Conservation (phyloP, 2,329 filamentous ascomycete species). For the Pezicula neosporulosa region DNA sequence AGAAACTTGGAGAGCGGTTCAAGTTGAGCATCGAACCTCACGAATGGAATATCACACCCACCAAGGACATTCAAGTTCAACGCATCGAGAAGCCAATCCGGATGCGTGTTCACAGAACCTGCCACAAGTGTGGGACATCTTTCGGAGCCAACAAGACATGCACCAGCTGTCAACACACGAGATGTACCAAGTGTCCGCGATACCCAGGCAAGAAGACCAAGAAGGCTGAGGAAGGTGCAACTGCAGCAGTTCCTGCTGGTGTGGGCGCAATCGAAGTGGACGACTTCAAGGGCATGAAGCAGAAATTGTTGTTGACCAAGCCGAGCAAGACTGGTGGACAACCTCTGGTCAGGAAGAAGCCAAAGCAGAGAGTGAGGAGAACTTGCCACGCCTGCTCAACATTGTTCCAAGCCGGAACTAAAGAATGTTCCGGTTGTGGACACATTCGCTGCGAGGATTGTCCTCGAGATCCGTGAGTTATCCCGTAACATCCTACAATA, state of each 20-base stretch:
- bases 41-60: slow-evolving; percentile 19
- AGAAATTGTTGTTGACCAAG: slow-evolving; percentile 54
- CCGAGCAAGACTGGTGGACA: slow-evolving; percentile 65
- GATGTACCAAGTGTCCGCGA: slow-evolving; percentile 78
- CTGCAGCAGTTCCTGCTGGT: slow-evolving; percentile 34
- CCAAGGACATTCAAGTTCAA: slow-evolving; percentile 19
- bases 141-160: slow-evolving; percentile 75
- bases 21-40: slow-evolving; percentile 30
- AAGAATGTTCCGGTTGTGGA: slow-evolving; percentile 64
- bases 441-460: slow-evolving; percentile 79
- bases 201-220: slow-evolving; percentile 46
- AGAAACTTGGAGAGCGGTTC: slow-evolving; percentile 33
- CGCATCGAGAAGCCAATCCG: slow-evolving; percentile 74
- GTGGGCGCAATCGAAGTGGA: slow-evolving; percentile 17
- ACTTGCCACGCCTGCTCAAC: slow-evolving; percentile 72
- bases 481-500: background rate
- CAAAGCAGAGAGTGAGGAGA: slow-evolving; percentile 69
- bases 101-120: slow-evolving; percentile 74
- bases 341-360: slow-evolving; percentile 68
- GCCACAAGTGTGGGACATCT: slow-evolving; percentile 74
- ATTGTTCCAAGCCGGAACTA: slow-evolving; percentile 55
- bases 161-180: slow-evolving; percentile 70
- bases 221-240: slow-evolving; percentile 48
- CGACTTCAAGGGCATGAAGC: slow-evolving; percentile 23
- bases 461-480: slow-evolving; percentile 72